A percentile compares a stretch with the other conserved stretches of the same genome.
Evolutionary conservation across 2,329 filamentous ascomycete species (phyloP).

Genomic region (Thielaviopsis musarum): DNA sequence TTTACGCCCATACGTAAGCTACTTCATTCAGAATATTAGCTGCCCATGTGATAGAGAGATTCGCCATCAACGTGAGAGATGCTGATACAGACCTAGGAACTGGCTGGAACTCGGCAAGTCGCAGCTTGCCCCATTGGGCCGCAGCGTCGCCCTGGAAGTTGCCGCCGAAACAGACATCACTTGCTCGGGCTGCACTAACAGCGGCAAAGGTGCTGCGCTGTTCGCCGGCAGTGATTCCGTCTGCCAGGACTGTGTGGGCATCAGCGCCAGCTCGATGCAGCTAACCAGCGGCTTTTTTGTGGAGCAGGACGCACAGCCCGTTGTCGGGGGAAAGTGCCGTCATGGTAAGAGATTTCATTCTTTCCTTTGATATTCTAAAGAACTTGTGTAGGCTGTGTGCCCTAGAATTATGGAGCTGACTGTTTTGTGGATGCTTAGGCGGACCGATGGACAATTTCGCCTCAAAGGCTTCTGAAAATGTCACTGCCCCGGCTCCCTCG

Average conservation of each 20-base stretch:
- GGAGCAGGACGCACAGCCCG: slow-evolving; percentile 1
- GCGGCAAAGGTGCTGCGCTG: not conserved
- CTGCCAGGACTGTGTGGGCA: slow-evolving; percentile 5
- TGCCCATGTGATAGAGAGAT: too few relatives aligned
- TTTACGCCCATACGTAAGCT: slow-evolving; percentile 12
- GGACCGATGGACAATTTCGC: slow-evolving; percentile 3
- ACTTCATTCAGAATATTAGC: not conserved
- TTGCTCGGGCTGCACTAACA: not conserved
- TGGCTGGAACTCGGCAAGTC: slow-evolving; percentile 10
- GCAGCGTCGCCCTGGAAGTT: slow-evolving; percentile 2
- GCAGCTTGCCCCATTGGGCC: slow-evolving; percentile 6
- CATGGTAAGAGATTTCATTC: slow-evolving; percentile 6
- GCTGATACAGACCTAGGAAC: not conserved
- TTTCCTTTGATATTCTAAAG: not conserved
- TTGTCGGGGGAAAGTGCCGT: slow-evolving; percentile 7
- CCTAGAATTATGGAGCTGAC: slow-evolving; percentile 1
- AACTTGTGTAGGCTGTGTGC: too few relatives aligned
- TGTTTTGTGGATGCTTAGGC: not conserved
- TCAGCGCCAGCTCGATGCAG: not conserved
- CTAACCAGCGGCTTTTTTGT: slow-evolving; percentile 10
- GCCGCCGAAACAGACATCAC: slow-evolving; percentile 2
- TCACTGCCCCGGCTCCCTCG: not conserved
- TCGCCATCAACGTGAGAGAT: too few relatives aligned
- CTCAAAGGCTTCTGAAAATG: not conserved
- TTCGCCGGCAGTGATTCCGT: slow-evolving; percentile 1